Evolutionary conservation across 768 basidiomycete genomes (phyloP), one percentile per base, ranked within the genome.

Genomic region (Psilocybe azurescens): DNA sequence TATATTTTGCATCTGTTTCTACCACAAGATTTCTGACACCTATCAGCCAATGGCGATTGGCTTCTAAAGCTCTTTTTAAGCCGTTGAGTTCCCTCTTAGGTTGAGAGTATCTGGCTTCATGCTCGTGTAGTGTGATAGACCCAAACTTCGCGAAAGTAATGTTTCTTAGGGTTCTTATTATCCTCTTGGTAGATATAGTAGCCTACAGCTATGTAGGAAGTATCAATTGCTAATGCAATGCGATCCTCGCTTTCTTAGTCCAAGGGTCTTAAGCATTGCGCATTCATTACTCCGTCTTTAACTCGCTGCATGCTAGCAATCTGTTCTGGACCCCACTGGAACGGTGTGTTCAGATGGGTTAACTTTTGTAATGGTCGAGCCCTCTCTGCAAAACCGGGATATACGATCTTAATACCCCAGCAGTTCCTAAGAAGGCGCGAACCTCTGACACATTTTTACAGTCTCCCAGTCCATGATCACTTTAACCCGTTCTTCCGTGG

Each of bases 1-100:
- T 53, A 32, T 78, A 82, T 5, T 64, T 56, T 0, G 74, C 74
- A 60, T 78, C 76, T 0, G 71, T 72, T 54, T 79, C 73, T 0
- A 77, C 67, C 1, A 73, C 59, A 0, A 83, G 64, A 11, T 77
- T 74, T 4, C 70, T 54, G 1, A 63, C 60, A 0, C 72, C 71
- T 2, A 70, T 60, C 2, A 74, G 20, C 61, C 62, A 68, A 13
- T 68, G 63, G 16, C 65, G 52, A 49, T 64, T 56, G 0, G 58
- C 65, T 10, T 67, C 56, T 0, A 78, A 36, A 0, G 70, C 72
- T 13, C 65, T 60, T 24, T 67, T 77, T 0, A 81, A 50, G 0
- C 81, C 76, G 53, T 73, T 81, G 0, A 81, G 56, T 62, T 83
- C 79, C 0, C 73, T 32, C 49, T 84, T 83, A 0, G 77, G 71